phyloP scores from a whole-genome alignment of 2,329 filamentous ascomycete species.

The Aspergillus caelatus region DNA sequence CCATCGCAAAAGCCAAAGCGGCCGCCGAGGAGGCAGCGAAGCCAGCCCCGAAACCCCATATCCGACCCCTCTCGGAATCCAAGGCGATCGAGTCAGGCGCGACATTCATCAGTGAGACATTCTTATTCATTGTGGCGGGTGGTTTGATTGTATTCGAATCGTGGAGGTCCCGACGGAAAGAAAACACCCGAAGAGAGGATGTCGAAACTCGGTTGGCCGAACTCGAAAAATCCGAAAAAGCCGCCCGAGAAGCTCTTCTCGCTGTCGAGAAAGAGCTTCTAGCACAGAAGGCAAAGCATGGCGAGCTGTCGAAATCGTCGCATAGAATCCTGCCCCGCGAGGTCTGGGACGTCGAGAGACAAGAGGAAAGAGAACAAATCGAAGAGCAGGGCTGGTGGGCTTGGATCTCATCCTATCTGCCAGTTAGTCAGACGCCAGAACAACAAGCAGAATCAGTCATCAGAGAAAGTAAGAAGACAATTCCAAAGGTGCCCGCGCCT shows the following conservation, averaged over 20 bases:
- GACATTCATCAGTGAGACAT: slow-evolving; percentile 69
- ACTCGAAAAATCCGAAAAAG: slow-evolving; percentile 55
- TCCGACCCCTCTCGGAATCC: slow-evolving; percentile 66
- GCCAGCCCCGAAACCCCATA: slow-evolving; percentile 54
- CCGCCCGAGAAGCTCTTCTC: slow-evolving; percentile 43
- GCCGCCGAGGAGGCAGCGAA: slow-evolving; percentile 51
- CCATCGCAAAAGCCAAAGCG: slow-evolving; percentile 47
- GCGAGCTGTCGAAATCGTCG: slow-evolving; percentile 29
- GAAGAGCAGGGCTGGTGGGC: slow-evolving; percentile 37
- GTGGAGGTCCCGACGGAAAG: slow-evolving; percentile 64
- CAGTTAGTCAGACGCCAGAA: slow-evolving; percentile 25
- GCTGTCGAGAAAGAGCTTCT: slow-evolving; percentile 52
- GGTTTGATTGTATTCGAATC: slow-evolving; percentile 65
- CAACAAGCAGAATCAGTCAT: slow-evolving; percentile 15
- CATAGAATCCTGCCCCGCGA: slow-evolving; percentile 43
- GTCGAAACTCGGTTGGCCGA: slow-evolving; percentile 62
- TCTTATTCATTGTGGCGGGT: slow-evolving; percentile 67
- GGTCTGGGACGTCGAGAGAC: slow-evolving; percentile 40
- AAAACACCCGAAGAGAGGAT: slow-evolving; percentile 60
- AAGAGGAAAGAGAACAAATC: slow-evolving; percentile 30
- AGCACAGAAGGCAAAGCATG: slow-evolving; percentile 42
- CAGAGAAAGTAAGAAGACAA: slow-evolving; percentile 8
- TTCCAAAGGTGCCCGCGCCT: background rate
- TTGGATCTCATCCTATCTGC: slow-evolving; percentile 36
- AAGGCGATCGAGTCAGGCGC: slow-evolving; percentile 71